phyloP scores from a whole-genome alignment of 305 asterid species.

The Rubia peregrina region DNA sequence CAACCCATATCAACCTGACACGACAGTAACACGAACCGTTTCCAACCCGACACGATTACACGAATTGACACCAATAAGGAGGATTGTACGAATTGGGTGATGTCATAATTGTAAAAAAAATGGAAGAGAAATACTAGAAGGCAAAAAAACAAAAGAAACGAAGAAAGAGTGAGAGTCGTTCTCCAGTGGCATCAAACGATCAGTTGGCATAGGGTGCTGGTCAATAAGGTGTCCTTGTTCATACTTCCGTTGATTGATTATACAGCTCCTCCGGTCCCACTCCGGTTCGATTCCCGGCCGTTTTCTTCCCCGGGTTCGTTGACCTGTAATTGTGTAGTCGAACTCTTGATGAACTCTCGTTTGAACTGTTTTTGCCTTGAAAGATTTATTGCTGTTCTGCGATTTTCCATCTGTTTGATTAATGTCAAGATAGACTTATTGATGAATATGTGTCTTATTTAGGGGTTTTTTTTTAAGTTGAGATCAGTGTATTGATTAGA shows the following conservation, averaged over 20 bases:
- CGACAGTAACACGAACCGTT: too few species aligned
- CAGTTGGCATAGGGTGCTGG: constrained; percentile 10
- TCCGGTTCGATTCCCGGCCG: not conserved
- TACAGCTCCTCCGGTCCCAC: not conserved
- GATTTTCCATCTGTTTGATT: not conserved
- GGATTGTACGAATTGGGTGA: not conserved
- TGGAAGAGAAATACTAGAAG: not conserved
- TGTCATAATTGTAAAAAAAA: constrained; percentile 1
- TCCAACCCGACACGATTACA: too few species aligned
- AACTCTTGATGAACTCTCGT: constrained; percentile 4
- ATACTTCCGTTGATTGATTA: not conserved
- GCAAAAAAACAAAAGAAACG: not conserved
- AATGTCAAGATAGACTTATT: not conserved
- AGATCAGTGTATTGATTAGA: not conserved
- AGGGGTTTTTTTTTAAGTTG: not conserved
- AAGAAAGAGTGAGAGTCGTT: constrained; percentile 6
- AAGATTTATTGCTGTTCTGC: not conserved
- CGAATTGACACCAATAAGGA: too few species aligned
- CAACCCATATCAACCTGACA: too few species aligned
- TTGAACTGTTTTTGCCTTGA: not conserved
- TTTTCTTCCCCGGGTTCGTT: not conserved
- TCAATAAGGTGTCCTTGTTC: not conserved
- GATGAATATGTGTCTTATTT: not conserved
- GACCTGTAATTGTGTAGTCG: not conserved
- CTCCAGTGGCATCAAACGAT: not conserved